Base-by-base conservation (phyloP, 2,329 filamentous ascomycete genomes). In the Colletotrichum incanum region DNA sequence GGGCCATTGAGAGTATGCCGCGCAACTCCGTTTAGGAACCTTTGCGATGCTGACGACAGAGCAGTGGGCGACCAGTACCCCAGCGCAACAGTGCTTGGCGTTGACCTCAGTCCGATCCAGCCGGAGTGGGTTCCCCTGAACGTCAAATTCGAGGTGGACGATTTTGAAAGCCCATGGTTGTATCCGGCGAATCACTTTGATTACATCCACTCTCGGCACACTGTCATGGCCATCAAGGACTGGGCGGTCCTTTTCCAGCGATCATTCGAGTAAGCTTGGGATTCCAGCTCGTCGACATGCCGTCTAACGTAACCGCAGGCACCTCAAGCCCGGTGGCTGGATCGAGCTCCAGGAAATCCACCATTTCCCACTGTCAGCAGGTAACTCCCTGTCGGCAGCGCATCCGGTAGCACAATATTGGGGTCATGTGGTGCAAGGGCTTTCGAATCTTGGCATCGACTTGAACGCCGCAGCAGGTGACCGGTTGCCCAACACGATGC, bases 41-140 rank as follows among this genome's bases (percentile, higher is more conserved):
- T 1, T 54, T 61, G 64, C 64, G 26, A 55, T 52, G 39, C 65
- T 74, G 56, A 62, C 37, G 37, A 52, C 23, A 5, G 41, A 16
- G 20, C 28, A 73, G 71, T 73, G 73, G 77, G 45, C 82, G 86
- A 88, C 73, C 77, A 83, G 72, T 84, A 80, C 72, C 80, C 83
- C 4, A 73, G 74, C 4, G 77, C 82, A 0, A 73, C 75, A 7
- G 80, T 84, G 12, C 76, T 83, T 26, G 89, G 89, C 14, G 84
- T 88, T 7, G 89, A 91, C 76, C 83, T 91, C 2, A 89, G 86
- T 16, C 88, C 89, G 1, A 90, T 90, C 50, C 89, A 91, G 76
- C 88, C 88, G 2, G 83, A 83, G 37, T 87, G 85, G 84, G 78
- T 90, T 14, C 89, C 88, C 5, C 86, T 88, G 4, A 90, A 90